These are phyloP conservation scores for Porphyra umbilicalis DNA, from an alignment of 31 red algal species.

Conservation along the genomic window DNA sequence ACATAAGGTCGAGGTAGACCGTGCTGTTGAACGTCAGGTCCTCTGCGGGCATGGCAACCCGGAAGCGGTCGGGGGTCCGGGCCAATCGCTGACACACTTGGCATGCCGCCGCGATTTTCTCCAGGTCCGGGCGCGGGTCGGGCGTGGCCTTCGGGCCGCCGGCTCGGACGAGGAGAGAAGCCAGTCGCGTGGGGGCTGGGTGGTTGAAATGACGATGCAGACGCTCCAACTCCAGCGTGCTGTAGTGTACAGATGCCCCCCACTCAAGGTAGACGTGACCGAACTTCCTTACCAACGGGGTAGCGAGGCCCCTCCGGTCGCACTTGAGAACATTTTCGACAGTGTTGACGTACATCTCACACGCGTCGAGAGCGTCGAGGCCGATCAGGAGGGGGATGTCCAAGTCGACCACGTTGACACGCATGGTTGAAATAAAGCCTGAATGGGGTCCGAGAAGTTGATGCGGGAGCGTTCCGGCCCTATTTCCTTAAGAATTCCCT, in stretches of 20 bases:
- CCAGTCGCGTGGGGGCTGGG: background rate
- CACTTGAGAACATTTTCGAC: background rate
- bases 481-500: no score
- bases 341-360: background rate
- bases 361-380: background rate
- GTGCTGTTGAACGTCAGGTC: background rate
- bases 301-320: background rate
- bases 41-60: constrained; percentile 6
- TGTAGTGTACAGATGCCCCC: background rate
- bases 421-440: no score
- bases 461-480: no score
- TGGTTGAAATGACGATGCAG: background rate
- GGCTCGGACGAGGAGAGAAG: background rate
- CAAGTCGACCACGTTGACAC: background rate
- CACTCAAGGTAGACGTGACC: constrained; percentile 12
- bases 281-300: background rate
- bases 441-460: no score
- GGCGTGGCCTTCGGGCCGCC: background rate
- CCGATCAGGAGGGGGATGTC: constrained; percentile 12
- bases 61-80: constrained; percentile 5
- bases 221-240: no score
- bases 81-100: no score
- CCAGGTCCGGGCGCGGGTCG: background rate
- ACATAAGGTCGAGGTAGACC: constrained; percentile 1
- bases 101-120: background rate